A percentile compares a stretch with the other conserved stretches of the same genome.
Evolutionary conservation across 768 basidiomycete species (phyloP).

Genomic region (Leccinum aurantiacum): DNA sequence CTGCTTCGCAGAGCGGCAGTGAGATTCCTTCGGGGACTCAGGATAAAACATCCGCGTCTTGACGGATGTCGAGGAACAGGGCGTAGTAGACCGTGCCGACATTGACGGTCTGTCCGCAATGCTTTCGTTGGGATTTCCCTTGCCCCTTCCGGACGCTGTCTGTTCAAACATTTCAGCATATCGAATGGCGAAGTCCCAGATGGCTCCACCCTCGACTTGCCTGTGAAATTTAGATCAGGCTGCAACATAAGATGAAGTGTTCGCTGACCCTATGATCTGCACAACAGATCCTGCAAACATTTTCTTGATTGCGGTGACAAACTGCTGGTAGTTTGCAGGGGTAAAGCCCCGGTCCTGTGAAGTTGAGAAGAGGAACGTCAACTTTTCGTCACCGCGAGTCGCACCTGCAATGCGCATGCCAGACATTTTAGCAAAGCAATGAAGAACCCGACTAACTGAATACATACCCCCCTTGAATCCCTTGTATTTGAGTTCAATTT

Average conservation of each 20-base stretch:
- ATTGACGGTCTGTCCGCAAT: not conserved
- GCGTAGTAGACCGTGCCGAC: slow-evolving; percentile 13
- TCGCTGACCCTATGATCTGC: slow-evolving; percentile 19
- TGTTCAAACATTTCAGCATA: slow-evolving; percentile 18
- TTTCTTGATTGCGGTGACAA: slow-evolving; percentile 17
- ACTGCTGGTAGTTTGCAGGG: slow-evolving; percentile 21
- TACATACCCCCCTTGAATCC: slow-evolving; percentile 5
- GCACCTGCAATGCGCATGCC: slow-evolving; percentile 16
- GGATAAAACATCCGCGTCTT: no score
- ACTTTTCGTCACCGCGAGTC: not conserved
- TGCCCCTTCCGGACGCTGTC: slow-evolving; percentile 2
- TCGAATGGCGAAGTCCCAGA: slow-evolving; percentile 16
- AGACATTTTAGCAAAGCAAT: not conserved
- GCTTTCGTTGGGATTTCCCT: not conserved
- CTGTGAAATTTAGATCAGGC: slow-evolving; percentile 12
- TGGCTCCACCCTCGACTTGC: not conserved
- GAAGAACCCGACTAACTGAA: not conserved
- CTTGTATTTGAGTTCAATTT: slow-evolving; percentile 9
- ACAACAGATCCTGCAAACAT: not conserved
- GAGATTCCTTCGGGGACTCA: no score
- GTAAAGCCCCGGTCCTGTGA: slow-evolving; percentile 16
- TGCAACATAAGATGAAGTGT: not conserved
- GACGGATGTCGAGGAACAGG: slow-evolving; percentile 21
- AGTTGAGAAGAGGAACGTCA: slow-evolving; percentile 28
- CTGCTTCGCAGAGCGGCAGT: no score